Evolutionary conservation across 441 rosid species (phyloP), one percentile per base, ranked within the genome.

Genomic region (Populus hybrid): DNA sequence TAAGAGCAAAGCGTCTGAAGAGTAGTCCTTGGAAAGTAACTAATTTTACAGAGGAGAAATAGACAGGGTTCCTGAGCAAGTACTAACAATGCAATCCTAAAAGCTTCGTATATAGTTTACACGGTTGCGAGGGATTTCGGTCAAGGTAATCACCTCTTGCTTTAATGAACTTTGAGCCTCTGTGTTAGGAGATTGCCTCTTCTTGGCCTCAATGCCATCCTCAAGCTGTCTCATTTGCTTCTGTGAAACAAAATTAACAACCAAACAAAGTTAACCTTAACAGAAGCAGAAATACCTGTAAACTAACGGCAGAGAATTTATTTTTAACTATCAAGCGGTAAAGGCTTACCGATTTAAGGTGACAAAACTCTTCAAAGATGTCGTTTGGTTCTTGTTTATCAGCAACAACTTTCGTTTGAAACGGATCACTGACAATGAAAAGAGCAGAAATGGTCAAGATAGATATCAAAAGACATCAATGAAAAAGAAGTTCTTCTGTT

Each of bases 191-290:
- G 69, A 45, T 61, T 75, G 84, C 73, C 63, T 70, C 68, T 70
- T 77, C 77, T 78, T 80, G 28, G 80, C 84, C 72, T 81, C 85
- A 28, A 74, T 79, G 59, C 31, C 76, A 75, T 81, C 74, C 75
- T 84, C 81, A 12, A 67, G 79, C 67, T 83, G 81, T 66, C 76
- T 86, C 89, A 84, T 88, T 83, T 89, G 87, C 85, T 83, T 83
- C 83, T 86, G 68, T 35, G 74, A 76, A 76, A 71, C n/a, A 75
- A 63, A 73, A 6, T 11, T 59, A 68, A 75, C 9, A 35, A 36
- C 61, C 24, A 50, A 14, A 18, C 18, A 16, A 26, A 42, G 21
- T 40, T 40, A 64, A 50, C 9, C 59, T 35, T 26, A 67, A 33
- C 66, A 28, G 68, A 59, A 70, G 40, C 42, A n/a, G 64, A 20